Conservation (phyloP, 1,284 basidiomycete species). For the Fomitopsis pinicola region DNA sequence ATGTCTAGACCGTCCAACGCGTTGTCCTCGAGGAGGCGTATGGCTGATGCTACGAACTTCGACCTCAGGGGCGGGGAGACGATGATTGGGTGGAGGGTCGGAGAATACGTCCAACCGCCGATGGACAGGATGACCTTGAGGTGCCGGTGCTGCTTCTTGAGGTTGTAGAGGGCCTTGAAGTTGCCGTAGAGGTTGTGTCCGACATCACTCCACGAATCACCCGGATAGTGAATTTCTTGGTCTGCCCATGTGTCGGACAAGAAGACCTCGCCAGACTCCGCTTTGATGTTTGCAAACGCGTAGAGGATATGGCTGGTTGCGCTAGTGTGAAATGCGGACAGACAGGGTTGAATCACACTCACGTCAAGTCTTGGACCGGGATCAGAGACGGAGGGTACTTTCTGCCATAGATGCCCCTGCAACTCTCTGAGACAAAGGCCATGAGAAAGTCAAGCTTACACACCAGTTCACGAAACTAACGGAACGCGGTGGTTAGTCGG, state of each 20-base stretch:
- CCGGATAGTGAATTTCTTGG: slow-evolving; percentile 82
- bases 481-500: slow-evolving; percentile 5
- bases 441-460: slow-evolving; percentile 5
- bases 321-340: not conserved
- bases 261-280: slow-evolving; percentile 80
- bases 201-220: slow-evolving; percentile 87
- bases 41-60: slow-evolving; percentile 75
- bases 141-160: slow-evolving; percentile 86
- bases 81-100: slow-evolving; percentile 74
- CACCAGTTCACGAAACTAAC: slow-evolving; percentile 75
- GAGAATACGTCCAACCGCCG: slow-evolving; percentile 89
- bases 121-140: slow-evolving; percentile 85
- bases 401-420: slow-evolving; percentile 92
- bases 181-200: slow-evolving; percentile 91
- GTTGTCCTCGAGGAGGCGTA: slow-evolving; percentile 75
- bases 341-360: slow-evolving; percentile 30
- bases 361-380: slow-evolving; percentile 82
- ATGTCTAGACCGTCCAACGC: slow-evolving; percentile 71
- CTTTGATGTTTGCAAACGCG: slow-evolving; percentile 86
- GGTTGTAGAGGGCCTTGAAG: slow-evolving; percentile 86
- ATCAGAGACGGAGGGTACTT: slow-evolving; percentile 83
- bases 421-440: slow-evolving; percentile 21
- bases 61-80: slow-evolving; percentile 56
- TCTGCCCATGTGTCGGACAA: slow-evolving; percentile 93
- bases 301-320: slow-evolving; percentile 69